Evolutionary conservation across 768 basidiomycete genomes (phyloP).

Genomic region (Tricholoma bakamatsutake): DNA sequence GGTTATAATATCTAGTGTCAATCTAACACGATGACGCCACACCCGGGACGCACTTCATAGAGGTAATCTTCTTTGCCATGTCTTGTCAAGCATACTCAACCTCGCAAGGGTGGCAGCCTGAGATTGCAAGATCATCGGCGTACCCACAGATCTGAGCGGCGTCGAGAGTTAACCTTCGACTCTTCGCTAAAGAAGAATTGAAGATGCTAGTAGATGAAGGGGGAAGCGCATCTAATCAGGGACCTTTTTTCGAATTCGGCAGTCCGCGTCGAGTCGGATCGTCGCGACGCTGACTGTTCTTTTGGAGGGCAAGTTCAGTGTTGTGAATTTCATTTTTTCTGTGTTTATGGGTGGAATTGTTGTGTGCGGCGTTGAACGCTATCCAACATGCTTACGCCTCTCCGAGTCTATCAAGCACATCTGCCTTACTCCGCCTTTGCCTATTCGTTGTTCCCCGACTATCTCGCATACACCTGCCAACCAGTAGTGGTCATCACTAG

Average conservation of each 20-base stretch:
- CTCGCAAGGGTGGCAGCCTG: neutral
- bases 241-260: neutral
- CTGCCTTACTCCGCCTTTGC: neutral
- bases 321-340: neutral
- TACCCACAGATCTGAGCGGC: neutral
- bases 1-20: neutral
- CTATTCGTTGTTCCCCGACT: neutral
- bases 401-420: neutral
- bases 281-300: neutral
- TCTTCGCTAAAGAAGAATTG: neutral
- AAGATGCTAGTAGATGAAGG: neutral
- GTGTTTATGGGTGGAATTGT: neutral
- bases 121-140: neutral
- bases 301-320: neutral
- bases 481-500: neutral
- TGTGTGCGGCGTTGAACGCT: neutral
- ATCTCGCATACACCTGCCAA: neutral
- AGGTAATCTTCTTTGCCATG: neutral
- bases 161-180: neutral
- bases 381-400: neutral
- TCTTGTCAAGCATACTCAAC: neutral
- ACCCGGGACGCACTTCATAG: neutral
- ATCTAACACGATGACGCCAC: neutral
- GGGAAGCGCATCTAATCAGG: neutral
- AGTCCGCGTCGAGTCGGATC: neutral